These are phyloP conservation scores for Leccinum pellstonianum DNA, from an alignment of 768 basidiomycete species.

Conservation along the genomic window DNA sequence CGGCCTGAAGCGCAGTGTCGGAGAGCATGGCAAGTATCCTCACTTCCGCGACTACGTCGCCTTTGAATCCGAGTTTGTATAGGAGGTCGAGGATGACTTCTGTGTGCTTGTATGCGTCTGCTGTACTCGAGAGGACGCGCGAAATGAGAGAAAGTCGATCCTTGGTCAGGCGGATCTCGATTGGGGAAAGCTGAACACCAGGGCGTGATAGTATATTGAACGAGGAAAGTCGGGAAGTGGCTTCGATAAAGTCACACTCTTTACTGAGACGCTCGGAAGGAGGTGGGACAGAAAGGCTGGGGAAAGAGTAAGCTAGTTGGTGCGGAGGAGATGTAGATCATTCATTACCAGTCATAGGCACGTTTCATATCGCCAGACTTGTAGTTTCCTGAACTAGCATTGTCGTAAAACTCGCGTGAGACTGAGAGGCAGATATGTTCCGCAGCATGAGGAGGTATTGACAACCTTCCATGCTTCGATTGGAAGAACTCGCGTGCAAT, in stretches of 20 bases:
- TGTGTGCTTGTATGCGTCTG: constrained; percentile 87
- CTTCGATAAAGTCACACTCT: constrained; percentile 95
- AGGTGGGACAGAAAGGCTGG: constrained; percentile 74
- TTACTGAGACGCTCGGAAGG: constrained; percentile 56
- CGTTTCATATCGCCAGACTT: constrained; percentile 94
- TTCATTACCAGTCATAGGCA: constrained; percentile 87
- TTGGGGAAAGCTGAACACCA: constrained; percentile 78
- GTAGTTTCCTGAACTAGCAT: constrained; percentile 88
- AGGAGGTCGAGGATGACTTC: constrained; percentile 90
- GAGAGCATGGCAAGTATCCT: constrained; percentile 88
- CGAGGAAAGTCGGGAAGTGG: constrained; percentile 92
- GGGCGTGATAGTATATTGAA: constrained; percentile 79
- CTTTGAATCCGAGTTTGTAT: constrained; percentile 79
- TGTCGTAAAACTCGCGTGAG: constrained; percentile 92
- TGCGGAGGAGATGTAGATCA: background rate
- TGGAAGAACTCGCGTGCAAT: constrained; percentile 65
- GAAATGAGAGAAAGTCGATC: constrained; percentile 87
- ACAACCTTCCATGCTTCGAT: constrained; percentile 43
- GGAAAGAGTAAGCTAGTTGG: constrained; percentile 8
- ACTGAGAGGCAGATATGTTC: constrained; percentile 81
- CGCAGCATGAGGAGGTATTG: constrained; percentile 47
- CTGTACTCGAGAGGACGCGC: constrained; percentile 78
- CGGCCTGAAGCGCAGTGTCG: constrained; percentile 78
- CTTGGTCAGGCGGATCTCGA: constrained; percentile 90
- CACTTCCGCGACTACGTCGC: constrained; percentile 72